These are phyloP conservation scores for Pharus latifolius DNA, from an alignment of 176 grass and related monocot species.

Conservation along the genomic window DNA sequence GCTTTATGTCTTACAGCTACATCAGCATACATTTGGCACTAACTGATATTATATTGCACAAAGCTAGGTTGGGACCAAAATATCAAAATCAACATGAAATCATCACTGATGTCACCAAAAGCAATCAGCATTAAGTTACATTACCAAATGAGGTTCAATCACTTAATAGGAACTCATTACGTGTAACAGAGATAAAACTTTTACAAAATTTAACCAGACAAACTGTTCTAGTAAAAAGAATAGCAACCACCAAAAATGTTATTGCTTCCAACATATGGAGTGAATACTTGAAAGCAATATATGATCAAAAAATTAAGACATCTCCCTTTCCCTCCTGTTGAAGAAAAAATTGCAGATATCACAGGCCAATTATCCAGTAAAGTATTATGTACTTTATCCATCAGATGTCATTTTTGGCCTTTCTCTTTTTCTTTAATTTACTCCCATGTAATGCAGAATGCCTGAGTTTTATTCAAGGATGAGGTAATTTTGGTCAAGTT, in stretches of 20 bases:
- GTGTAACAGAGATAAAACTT: neutral
- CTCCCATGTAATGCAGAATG: neutral
- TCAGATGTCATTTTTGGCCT: neutral
- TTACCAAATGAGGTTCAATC: neutral
- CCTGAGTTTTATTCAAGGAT: neutral
- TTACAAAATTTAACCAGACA: neutral
- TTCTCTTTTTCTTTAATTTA: neutral
- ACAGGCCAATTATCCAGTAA: neutral
- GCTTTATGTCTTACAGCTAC: neutral
- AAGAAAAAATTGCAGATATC: too few relatives aligned
- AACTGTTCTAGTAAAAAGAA: neutral
- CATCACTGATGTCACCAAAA: conserved; percentile 7
- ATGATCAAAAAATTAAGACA: neutral
- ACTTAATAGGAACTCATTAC: neutral
- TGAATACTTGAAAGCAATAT: neutral
- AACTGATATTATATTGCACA: neutral
- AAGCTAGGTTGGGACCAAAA: neutral
- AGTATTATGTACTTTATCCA: neutral
- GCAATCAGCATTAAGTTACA: neutral
- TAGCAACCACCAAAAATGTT: neutral
- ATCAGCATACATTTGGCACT: neutral
- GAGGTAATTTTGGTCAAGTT: neutral
- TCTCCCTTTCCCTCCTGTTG: neutral
- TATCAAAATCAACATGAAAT: conserved; percentile 18
- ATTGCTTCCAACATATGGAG: neutral